Evolutionary conservation across 345 rosid species (phyloP).

Genomic region (Salix udensis): DNA sequence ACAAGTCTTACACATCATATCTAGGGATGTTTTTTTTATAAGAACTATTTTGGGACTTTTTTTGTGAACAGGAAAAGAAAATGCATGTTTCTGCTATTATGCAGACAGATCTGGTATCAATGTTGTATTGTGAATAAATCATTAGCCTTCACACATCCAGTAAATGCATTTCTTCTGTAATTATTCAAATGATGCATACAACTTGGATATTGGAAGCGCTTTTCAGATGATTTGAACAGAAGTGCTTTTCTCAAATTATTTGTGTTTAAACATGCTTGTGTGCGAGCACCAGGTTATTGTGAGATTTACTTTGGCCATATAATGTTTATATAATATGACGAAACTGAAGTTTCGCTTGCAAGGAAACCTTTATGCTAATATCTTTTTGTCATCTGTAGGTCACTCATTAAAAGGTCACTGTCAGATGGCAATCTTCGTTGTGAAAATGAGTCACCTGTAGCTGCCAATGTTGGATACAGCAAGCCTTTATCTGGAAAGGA

Average conservation of each 20-base stretch:
- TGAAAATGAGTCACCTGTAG: conserved; percentile 40
- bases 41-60: not conserved
- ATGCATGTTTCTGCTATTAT: not conserved
- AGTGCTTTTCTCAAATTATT: not conserved
- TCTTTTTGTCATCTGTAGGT: conserved; percentile 33
- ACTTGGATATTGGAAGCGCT: not conserved
- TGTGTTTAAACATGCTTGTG: conserved; percentile 3
- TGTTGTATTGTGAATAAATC: not conserved
- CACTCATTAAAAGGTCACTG: conserved; percentile 62
- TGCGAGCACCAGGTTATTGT: not conserved
- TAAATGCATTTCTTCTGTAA: not conserved
- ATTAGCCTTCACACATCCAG: not conserved
- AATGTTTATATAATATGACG: not conserved
- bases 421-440: conserved; percentile 73
- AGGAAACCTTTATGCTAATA: not conserved
- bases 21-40: not conserved
- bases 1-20: not conserved
- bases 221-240: not conserved
- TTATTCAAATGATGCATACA: not conserved
- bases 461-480: conserved; percentile 30
- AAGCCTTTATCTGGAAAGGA: conserved; percentile 31
- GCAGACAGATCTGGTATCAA: not conserved
- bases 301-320: not conserved
- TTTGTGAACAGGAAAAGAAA: not conserved
- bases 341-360: not conserved